Base-by-base conservation (phyloP, 1,284 basidiomycete species). In the Papiliotrema terrestris region DNA sequence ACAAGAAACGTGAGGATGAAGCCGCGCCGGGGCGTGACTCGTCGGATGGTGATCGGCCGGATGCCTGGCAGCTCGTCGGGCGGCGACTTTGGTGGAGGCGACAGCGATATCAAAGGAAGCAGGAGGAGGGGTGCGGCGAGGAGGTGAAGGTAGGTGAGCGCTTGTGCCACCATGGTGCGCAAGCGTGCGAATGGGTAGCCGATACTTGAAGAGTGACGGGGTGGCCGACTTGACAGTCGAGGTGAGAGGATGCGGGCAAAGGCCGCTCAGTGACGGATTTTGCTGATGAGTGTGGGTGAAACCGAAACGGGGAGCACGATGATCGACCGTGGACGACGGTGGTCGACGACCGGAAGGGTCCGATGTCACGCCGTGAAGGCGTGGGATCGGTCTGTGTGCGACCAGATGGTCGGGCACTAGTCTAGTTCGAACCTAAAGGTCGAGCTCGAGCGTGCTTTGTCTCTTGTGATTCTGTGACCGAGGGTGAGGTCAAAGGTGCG, bases 21-120 rank as follows among this genome's bases (percentile, higher is more conserved):
- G 1, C 60, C 57, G 22, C 71, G 65, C 8, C 73, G 63, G 29
- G 71, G 71, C n/a, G 66, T 68, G 36, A 72, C 63, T 14, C 51
- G 62, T 42, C 68, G 65, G 52, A 74, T 54, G 1, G 67, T 71
- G 57, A 73, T 67, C 19, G 72, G 70, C 45, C 66, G 51, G 36
- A 74, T 65, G 25, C 71, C 69, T 3, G 61, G 62, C 8, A 65
- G 49, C 26, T 58, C 51, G 19, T 48, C 44, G 3, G 45, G 22
- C 19, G 67, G 36, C 23, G 56, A 20, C 5, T 54, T 37, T 23
- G 55, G 47, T 29, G 66, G 49, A 19, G 49, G 41, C 37, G 65
- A 49, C 38, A 74, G 60, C 32, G 59, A 49, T 15, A 69, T 52
- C 35, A 69, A 56, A 2, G 71, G 72, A 26, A 74, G 52, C 26